Evolutionary conservation across 2,329 filamentous ascomycete genomes (phyloP).

Genomic region (Diaporthe amygdali): DNA sequence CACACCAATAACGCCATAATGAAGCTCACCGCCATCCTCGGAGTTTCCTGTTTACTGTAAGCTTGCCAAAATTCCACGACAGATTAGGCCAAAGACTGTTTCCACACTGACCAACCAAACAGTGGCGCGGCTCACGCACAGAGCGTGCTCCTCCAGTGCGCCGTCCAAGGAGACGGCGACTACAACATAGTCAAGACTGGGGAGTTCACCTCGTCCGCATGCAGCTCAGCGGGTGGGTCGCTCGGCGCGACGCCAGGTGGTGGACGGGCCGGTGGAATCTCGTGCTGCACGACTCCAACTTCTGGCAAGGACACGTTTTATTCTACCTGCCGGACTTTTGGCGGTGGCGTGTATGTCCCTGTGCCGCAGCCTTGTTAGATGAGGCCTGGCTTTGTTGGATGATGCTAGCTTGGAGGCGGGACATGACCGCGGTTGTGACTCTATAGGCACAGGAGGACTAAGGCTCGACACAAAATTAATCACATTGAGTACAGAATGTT

Average conservation of each 20-base stretch:
- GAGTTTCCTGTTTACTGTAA: background rate
- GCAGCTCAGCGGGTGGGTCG: background rate
- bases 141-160: background rate
- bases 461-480: no score
- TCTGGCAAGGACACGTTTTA: background rate
- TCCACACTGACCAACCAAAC: background rate
- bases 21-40: background rate
- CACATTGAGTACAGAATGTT: no score
- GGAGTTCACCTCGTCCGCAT: background rate
- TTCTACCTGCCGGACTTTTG: background rate
- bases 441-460: background rate
- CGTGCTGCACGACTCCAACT: background rate
- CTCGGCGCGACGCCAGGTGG: background rate
- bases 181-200: background rate
- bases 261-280: background rate
- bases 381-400: no score
- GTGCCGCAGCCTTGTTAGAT: background rate
- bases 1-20: background rate
- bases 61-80: background rate
- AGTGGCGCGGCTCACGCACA: background rate
- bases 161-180: background rate
- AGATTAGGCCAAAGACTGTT: accelerated
- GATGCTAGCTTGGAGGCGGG: accelerated
- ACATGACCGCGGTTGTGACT: background rate
- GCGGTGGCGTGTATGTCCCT: background rate